Evolutionary conservation across 2,329 filamentous ascomycete genomes (phyloP), one percentile per base, ranked within the genome.

Genomic region (Tolypocladium paradoxum): DNA sequence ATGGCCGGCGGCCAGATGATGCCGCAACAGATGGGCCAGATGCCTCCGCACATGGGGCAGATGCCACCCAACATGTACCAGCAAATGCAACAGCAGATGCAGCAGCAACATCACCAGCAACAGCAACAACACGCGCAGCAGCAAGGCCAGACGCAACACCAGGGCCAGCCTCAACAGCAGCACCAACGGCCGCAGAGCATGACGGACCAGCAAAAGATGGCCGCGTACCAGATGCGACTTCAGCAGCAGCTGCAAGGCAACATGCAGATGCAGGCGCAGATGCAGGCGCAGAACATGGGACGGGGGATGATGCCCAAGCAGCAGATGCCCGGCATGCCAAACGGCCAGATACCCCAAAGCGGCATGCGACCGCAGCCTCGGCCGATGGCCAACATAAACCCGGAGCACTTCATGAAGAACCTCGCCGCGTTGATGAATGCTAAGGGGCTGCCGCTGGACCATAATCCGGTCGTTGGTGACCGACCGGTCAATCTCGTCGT

Each of bases 141-240:
- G 35, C 73, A 48, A 18, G 43, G 43, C 11, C 50, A 71, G 48
- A 64, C 65, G 27, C 62, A 63, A 9, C 65, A 66, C 33, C 64
- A 65, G 62, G 74, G 75, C 53, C 73, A 57, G 70, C 50, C 78
- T 77, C 53, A 74, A 79, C 58, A 75, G 75, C 34, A 77, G 43
- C 61, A 60, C 54, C 67, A 69, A 31, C 72, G 48, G 27, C 53
- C 61, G 34, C 59, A 62, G 38, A 61, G 57, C 20, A 61, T 69
- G 54, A 60, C 87, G 57, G 85, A 88, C 40, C 85, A 88, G 62
- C 84, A 90, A 58, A 86, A 90, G 62, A 79, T 90, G 67, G 77
- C 82, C 53, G 72, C 85, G 49, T 92, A 95, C 63, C 88, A 95
- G 61, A 87, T 95, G 82, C 86, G 88, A 56, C 70, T 95, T 51